Conservation (phyloP, 441 rosid species). For the Adansonia gregorii region DNA sequence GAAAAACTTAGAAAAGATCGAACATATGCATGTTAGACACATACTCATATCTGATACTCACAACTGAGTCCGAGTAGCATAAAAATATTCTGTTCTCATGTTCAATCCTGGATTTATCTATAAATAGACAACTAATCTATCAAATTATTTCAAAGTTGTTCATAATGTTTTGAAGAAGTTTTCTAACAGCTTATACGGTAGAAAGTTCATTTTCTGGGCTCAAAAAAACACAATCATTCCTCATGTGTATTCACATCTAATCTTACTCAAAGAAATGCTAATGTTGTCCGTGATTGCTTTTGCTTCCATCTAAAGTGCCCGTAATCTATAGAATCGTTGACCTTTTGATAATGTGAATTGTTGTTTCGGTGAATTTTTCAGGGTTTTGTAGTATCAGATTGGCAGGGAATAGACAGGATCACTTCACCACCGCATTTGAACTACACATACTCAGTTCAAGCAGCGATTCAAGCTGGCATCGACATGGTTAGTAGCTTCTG, state of each 20-base stretch:
- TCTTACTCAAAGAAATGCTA: not conserved
- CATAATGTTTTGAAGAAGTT: not conserved
- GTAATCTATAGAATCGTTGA: not conserved
- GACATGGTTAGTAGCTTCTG: slow-evolving; percentile 57
- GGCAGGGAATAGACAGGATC: slow-evolving; percentile 72
- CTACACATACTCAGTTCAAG: slow-evolving; percentile 66
- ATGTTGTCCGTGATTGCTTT: slow-evolving; percentile 1
- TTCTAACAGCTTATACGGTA: not conserved
- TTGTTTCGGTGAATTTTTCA: slow-evolving; percentile 37
- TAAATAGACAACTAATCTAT: not conserved
- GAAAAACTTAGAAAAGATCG: too few species aligned
- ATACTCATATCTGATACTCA: too few species aligned
- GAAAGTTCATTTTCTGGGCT: not conserved
- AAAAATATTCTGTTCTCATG: not conserved
- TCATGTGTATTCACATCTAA: not conserved
- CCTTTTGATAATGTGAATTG: slow-evolving; percentile 22
- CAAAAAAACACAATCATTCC: not conserved
- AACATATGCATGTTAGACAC: too few species aligned
- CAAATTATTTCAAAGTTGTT: not conserved
- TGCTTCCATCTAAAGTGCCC: not conserved
- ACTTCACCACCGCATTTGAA: slow-evolving; percentile 57
- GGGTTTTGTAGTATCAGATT: slow-evolving; percentile 83
- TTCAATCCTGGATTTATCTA: not conserved
- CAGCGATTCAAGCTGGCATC: slow-evolving; percentile 71
- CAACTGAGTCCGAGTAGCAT: too few species aligned